Evolutionary conservation across 139 green algal species (phyloP).

Genomic region (Auxenochlorella protothecoides): DNA sequence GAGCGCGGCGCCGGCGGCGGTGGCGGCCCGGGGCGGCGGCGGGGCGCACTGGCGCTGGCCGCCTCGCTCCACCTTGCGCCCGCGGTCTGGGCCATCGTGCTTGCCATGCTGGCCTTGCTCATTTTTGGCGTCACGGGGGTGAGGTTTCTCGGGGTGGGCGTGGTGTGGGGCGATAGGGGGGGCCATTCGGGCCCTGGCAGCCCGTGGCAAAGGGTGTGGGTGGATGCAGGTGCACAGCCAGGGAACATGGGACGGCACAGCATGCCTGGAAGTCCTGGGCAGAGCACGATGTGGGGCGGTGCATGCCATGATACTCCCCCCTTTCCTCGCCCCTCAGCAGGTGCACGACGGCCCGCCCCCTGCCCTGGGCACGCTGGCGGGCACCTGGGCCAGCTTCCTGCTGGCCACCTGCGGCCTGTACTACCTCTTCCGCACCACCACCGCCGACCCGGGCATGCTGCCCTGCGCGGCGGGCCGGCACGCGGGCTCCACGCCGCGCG

Average conservation of each 20-base stretch:
- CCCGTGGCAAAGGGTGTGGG: too few species aligned
- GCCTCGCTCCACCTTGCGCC: conserved; percentile 63
- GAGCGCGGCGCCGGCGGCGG: not conserved
- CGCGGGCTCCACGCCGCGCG: not conserved
- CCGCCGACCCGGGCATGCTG: conserved; percentile 67
- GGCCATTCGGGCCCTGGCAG: too few species aligned
- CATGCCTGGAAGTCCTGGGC: too few species aligned
- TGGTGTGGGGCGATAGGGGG: too few species aligned
- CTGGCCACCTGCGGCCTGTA: conserved; percentile 39
- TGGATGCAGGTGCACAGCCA: too few species aligned
- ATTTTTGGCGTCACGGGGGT: not conserved
- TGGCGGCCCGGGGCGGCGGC: conserved; percentile 2
- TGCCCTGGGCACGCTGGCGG: not conserved
- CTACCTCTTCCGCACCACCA: conserved; percentile 68
- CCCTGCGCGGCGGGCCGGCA: conserved; percentile 7
- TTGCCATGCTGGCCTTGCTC: conserved; percentile 56
- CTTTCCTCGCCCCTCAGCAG: too few species aligned
- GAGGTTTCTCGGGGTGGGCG: too few species aligned
- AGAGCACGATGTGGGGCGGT: too few species aligned
- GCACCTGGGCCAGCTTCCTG: conserved; percentile 24
- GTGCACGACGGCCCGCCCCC: too few species aligned
- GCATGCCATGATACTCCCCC: too few species aligned
- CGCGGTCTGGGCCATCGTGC: conserved; percentile 66
- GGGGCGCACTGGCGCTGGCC: conserved; percentile 33
- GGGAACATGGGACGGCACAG: too few species aligned